Conservation (phyloP, 495 filamentous ascomycete species). For the Aspergillus nidulans region DNA sequence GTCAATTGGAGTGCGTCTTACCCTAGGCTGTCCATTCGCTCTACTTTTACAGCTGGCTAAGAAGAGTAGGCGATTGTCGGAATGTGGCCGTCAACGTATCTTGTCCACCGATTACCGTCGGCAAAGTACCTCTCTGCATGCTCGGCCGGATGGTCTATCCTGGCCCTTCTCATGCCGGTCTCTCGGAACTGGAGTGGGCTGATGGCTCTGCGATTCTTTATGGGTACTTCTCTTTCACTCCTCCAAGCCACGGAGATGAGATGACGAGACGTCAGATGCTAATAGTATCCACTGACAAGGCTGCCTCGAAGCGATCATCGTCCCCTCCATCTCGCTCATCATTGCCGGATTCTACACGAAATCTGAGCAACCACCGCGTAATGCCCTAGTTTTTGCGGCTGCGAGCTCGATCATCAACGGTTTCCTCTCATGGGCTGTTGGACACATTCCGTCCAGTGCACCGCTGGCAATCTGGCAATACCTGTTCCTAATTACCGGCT, state of each 20-base stretch:
- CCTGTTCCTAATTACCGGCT: constrained; percentile 19
- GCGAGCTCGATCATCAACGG: constrained; percentile 57
- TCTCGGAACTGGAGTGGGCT: background rate
- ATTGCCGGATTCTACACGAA: constrained; percentile 52
- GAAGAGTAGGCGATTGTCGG: background rate
- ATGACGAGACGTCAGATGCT: constrained; percentile 11
- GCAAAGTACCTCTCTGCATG: background rate
- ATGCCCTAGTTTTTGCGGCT: constrained; percentile 58
- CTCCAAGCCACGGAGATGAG: no score
- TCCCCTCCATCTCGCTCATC: constrained; percentile 45
- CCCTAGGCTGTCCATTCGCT: background rate
- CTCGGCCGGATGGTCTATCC: background rate
- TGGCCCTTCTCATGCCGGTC: background rate
- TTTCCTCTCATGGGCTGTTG: constrained; percentile 53
- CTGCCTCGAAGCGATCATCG: constrained; percentile 53
- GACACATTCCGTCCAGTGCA: constrained; percentile 36
- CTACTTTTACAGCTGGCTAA: background rate
- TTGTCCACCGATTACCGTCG: background rate
- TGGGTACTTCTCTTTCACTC: no score
- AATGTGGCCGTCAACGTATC: constrained; percentile 2
- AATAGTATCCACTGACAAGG: background rate
- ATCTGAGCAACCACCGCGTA: constrained; percentile 54
- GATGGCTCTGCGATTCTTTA: constrained; percentile 43
- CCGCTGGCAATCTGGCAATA: constrained; percentile 3
- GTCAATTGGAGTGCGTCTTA: background rate